Evolutionary conservation across 345 rosid species (phyloP).

Genomic region (Lumnitzera racemosa): DNA sequence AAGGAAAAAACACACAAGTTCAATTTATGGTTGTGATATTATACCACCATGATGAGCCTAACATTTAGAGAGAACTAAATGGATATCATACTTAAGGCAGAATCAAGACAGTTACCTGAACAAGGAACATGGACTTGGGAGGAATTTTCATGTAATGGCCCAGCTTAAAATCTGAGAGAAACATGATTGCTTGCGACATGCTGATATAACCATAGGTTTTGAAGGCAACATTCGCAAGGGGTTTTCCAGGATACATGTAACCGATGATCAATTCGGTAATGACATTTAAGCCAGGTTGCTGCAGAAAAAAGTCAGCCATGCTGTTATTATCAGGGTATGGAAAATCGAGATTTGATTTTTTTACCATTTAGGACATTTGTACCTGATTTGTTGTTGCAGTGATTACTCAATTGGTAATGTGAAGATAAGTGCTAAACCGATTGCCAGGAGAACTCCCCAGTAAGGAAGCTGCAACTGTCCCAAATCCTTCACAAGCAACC

Average conservation of each 20-base stretch:
- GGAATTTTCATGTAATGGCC: conserved; percentile 63
- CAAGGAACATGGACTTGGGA: conserved; percentile 47
- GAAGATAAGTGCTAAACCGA: conserved; percentile 34
- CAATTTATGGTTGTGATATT: too few relatives aligned
- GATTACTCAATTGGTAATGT: conserved; percentile 40
- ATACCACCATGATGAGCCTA: too few relatives aligned
- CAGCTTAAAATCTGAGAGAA: conserved; percentile 45
- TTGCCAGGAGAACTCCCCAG: conserved; percentile 42
- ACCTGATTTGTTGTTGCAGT: conserved; percentile 59
- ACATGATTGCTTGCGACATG: conserved; percentile 35
- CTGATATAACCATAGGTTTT: conserved; percentile 41
- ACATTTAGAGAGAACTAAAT: too few relatives aligned
- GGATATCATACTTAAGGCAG: too few relatives aligned
- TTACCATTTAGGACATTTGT: neutral
- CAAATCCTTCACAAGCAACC: conserved; percentile 40
- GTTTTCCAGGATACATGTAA: conserved; percentile 48
- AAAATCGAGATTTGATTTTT: neutral
- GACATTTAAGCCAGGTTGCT: conserved; percentile 40
- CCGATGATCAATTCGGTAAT: conserved; percentile 48
- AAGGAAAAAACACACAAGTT: too few relatives aligned
- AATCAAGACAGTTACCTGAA: conserved; percentile 26
- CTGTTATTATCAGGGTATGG: neutral
- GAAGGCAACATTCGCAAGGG: conserved; percentile 43
- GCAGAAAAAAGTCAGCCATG: conserved; percentile 7
- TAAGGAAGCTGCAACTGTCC: conserved; percentile 46